Evolutionary conservation across 176 grass and related monocot species (phyloP).

Genomic region (Zea mays): Zm-B73-REFERENCE-NAM-5.0 NC_050097.1:13456001-13456500

Average conservation of each 20-base stretch:
- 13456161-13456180: not conserved
- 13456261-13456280: not conserved
- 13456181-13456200: not conserved
- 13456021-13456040: not conserved
- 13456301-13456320: not conserved
- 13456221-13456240: not conserved
- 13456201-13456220: no score
- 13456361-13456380: constrained; percentile 13
- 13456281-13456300: not conserved
- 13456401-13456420: no score
- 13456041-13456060: not conserved
- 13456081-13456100: no score
- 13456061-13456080: no score
- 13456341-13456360: not conserved
- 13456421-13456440: no score
- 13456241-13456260: not conserved
- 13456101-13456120: not conserved
- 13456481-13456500: no score
- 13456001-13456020: constrained; percentile 45
- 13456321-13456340: not conserved
- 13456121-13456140: not conserved
- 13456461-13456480: no score
- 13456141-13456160: not conserved
- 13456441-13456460: no score
- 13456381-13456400: not conserved